Conservation (phyloP, 2,329 filamentous ascomycete genomes). For the Curvularia sp. region DNA sequence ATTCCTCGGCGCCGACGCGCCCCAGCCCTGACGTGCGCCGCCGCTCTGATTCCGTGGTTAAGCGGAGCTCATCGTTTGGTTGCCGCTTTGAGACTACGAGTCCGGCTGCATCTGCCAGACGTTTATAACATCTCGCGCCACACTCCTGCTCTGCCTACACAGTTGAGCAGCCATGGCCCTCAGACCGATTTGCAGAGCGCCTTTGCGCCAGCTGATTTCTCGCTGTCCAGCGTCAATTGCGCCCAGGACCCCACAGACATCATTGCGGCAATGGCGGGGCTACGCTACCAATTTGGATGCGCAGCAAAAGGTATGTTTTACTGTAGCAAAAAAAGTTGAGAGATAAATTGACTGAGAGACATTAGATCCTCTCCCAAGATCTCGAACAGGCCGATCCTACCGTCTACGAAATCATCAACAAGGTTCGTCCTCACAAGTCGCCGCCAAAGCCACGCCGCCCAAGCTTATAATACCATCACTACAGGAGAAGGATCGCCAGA, state of each 20-base stretch:
- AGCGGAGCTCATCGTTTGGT: slow-evolving; percentile 31
- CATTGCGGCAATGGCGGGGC: slow-evolving; percentile 50
- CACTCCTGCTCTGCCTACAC: slow-evolving; percentile 20
- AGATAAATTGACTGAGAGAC: slow-evolving; percentile 5
- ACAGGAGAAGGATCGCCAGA: slow-evolving; percentile 93
- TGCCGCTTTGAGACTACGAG: slow-evolving; percentile 34
- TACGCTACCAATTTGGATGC: slow-evolving; percentile 54
- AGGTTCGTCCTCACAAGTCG: slow-evolving; percentile 62
- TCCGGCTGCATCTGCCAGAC: slow-evolving; percentile 29
- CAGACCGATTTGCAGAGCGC: slow-evolving; percentile 50
- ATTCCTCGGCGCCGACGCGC: slow-evolving; percentile 16
- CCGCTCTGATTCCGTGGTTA: slow-evolving; percentile 24
- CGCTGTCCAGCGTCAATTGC: slow-evolving; percentile 38
- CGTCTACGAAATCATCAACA: slow-evolving; percentile 88
- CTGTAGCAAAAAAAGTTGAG: neutral
- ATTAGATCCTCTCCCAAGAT: slow-evolving; percentile 77
- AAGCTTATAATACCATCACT: slow-evolving; percentile 28
- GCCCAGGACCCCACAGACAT: slow-evolving; percentile 38
- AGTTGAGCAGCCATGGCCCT: slow-evolving; percentile 51
- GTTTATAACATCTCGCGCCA: slow-evolving; percentile 29
- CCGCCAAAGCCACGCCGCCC: slow-evolving; percentile 16
- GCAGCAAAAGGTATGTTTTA: slow-evolving; percentile 57
- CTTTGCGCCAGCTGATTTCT: slow-evolving; percentile 47
- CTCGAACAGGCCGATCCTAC: slow-evolving; percentile 85
- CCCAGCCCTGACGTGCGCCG: slow-evolving; percentile 14